Conservation (phyloP, 371 early-diverging fungal species). For the Zychaea mexicana region DNA sequence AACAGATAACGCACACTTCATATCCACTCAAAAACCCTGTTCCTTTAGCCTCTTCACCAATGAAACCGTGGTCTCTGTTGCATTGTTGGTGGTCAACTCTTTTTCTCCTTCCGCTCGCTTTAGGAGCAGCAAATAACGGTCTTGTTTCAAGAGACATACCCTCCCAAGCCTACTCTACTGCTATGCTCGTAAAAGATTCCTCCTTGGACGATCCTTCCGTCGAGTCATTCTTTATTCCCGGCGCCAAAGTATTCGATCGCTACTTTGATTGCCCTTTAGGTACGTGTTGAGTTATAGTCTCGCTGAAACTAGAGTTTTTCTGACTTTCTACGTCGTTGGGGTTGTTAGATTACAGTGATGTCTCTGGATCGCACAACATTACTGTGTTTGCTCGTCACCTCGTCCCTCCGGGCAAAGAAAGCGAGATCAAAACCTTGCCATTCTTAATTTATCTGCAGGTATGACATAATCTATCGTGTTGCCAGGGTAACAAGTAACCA, state of each 20-base stretch:
- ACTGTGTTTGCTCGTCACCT: conserved; percentile 63
- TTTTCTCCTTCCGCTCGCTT: conserved; percentile 1
- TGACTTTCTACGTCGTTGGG: neutral
- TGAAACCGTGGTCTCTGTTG: neutral
- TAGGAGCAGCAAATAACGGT: neutral
- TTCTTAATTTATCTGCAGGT: conserved; percentile 65
- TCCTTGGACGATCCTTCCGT: conserved; percentile 32
- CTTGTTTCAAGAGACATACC: conserved; percentile 1
- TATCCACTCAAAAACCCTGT: neutral
- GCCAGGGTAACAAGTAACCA: neutral
- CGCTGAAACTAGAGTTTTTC: neutral
- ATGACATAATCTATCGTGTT: conserved; percentile 17
- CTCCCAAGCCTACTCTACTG: neutral
- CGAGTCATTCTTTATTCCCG: conserved; percentile 58
- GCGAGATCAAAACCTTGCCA: conserved; percentile 50
- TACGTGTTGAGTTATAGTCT: conserved; percentile 13
- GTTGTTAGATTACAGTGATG: conserved; percentile 45
- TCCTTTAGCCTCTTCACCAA: neutral
- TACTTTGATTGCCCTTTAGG: conserved; percentile 62
- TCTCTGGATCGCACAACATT: conserved; percentile 32
- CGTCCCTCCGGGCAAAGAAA: conserved; percentile 53
- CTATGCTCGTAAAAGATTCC: neutral
- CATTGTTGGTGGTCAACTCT: neutral
- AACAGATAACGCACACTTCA: neutral
- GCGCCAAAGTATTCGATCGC: conserved; percentile 62